Evolutionary conservation across 2,329 filamentous ascomycete genomes (phyloP).

Genomic region (Trichophyton simii): DNA sequence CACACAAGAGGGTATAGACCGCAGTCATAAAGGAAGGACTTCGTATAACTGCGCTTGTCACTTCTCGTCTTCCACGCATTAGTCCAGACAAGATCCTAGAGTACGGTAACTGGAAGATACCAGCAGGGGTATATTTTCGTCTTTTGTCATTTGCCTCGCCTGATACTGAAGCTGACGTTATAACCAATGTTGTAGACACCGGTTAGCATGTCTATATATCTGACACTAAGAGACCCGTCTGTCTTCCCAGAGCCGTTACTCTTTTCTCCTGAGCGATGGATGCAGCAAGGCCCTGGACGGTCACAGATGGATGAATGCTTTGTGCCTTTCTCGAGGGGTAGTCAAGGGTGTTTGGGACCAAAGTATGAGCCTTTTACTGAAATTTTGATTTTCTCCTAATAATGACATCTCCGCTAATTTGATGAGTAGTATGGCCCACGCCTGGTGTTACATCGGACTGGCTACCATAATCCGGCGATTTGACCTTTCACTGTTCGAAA

Average conservation of each 20-base stretch:
- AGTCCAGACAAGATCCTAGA: conserved; percentile 13
- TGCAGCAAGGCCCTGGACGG: conserved; percentile 10
- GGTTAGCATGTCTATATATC: conserved; percentile 16
- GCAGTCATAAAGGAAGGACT: conserved; percentile 21
- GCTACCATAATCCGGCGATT: conserved; percentile 3
- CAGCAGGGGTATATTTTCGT: conserved; percentile 12
- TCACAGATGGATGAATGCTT: conserved; percentile 17
- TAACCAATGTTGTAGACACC: conserved; percentile 9
- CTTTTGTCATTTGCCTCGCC: background rate
- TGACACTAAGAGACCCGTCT: conserved; percentile 13
- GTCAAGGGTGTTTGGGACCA: conserved; percentile 20
- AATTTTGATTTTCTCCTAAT: background rate
- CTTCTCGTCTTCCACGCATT: conserved; percentile 15
- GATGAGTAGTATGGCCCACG: background rate
- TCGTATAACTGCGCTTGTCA: conserved; percentile 14
- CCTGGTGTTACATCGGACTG: conserved; percentile 1
- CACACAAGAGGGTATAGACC: background rate
- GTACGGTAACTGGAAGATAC: conserved; percentile 14
- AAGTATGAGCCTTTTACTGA: conserved; percentile 10
- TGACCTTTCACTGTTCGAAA: conserved; percentile 1
- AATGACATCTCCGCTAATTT: background rate
- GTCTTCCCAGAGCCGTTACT: conserved; percentile 19
- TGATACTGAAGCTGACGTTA: background rate
- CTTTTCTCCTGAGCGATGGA: conserved; percentile 24
- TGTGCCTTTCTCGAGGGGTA: conserved; percentile 21